Percentiles rank a stretch among this genome's conserved stretches.
These are phyloP conservation scores for Ocimum tenuiflorum DNA, from an alignment of 257 asterid species.

Conservation along the genomic window DNA sequence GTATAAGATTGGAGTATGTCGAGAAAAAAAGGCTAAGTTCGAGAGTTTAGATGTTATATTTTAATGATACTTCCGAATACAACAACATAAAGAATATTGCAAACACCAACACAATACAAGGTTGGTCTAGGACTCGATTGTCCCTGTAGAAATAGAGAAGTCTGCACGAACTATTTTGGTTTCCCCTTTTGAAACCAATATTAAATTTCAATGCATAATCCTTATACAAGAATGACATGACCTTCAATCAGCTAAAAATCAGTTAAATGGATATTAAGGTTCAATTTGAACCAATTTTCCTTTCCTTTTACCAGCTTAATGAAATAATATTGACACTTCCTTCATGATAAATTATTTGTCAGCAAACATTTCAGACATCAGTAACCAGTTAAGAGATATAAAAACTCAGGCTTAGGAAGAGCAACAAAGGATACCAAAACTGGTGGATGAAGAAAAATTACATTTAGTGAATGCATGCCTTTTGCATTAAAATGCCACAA, in stretches of 20 bases:
- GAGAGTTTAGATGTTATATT: background rate
- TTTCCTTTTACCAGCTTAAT: background rate
- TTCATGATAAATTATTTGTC: background rate
- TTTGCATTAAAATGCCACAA: too few relatives aligned
- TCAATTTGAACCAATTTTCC: background rate
- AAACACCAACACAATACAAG: background rate
- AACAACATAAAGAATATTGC: background rate
- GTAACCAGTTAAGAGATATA: background rate
- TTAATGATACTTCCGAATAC: background rate
- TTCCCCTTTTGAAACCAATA: background rate
- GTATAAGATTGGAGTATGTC: background rate
- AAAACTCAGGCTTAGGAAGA: background rate
- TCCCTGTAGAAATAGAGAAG: background rate
- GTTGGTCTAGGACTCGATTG: too few relatives aligned
- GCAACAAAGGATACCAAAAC: too few relatives aligned
- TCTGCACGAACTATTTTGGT: background rate
- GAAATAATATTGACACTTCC: background rate
- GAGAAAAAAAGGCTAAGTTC: background rate
- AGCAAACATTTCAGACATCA: background rate
- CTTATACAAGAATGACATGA: background rate
- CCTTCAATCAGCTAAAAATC: background rate
- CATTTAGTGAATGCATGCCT: too few relatives aligned
- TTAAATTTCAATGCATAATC: background rate
- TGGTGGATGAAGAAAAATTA: too few relatives aligned
- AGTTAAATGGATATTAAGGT: background rate